Evolutionary conservation across 140 eudicot genomes (phyloP).

Genomic region (Artemisia princeps): DNA sequence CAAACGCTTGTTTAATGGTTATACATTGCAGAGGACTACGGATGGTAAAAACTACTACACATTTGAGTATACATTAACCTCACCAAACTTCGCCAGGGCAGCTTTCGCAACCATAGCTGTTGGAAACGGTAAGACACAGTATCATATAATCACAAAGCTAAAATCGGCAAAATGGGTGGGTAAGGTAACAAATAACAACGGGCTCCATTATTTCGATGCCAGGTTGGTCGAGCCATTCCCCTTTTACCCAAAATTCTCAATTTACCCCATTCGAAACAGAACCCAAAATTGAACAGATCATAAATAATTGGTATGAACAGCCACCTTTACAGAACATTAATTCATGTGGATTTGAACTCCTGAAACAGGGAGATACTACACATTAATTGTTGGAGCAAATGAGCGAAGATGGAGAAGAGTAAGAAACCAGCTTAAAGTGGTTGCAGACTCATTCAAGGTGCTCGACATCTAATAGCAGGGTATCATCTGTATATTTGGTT

Average conservation of each 20-base stretch:
- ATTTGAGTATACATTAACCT: slow-evolving; percentile 65
- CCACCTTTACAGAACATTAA: background rate
- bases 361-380: slow-evolving; percentile 81
- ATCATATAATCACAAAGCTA: background rate
- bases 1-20: background rate
- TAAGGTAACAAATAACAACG: no score
- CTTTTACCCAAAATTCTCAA: no score
- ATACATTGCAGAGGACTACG: slow-evolving; percentile 46
- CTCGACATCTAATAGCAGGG: slow-evolving; percentile 43
- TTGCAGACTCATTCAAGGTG: slow-evolving; percentile 84
- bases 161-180: no score
- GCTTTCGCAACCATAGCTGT: slow-evolving; percentile 85
- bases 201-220: no score
- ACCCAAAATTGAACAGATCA: no score
- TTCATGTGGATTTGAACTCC: background rate
- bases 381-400: slow-evolving; percentile 78
- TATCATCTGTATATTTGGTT: slow-evolving; percentile 26
- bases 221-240: no score
- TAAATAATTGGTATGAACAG: no score
- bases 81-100: slow-evolving; percentile 61
- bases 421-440: slow-evolving; percentile 76
- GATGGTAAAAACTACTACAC: slow-evolving; percentile 84
- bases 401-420: slow-evolving; percentile 78
- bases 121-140: slow-evolving; percentile 54
- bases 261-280: no score